Base-by-base conservation (phyloP, 2,329 filamentous ascomycete genomes). In the Colletotrichum noveboracense region DNA sequence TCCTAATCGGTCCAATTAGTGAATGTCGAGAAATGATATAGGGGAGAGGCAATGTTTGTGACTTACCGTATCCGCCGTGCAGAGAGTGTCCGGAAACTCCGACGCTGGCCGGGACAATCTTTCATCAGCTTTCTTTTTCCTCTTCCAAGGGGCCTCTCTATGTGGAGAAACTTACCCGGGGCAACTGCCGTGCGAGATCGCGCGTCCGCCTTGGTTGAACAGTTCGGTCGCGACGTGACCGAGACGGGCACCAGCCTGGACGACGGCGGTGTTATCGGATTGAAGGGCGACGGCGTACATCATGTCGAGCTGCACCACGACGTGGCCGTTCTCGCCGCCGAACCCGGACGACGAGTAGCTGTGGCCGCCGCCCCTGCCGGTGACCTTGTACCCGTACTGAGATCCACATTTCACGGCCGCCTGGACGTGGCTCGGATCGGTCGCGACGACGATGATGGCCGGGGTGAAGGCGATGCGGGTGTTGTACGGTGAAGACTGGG, bases 151-250 rank as follows among this genome's bases (percentile, higher is more conserved):
- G 12, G 16, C 12, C 12, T 38, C 5, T 38, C 7, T 4, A 7
- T 9, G 3, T 14, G 24, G 6, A 38, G 26, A 14, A 64, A 75
- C 85, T 82, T 78, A 88, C 88, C 85, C 87, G 5, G 89, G 88
- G 76, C 89, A 90, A 2, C 88, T 89, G n/a, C 89, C 89, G 65
- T 90, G 88, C 30, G 86, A 83, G 6, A 91, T 81, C 3, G 86
- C 88, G 16, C 80, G 86, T 78, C 75, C 78, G 0, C 83, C 84
- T 66, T 87, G 83, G 18, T 80, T 79, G 65, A 83, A 85, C 6
- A 89, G 79, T 75, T 86, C 83, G 6, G 75, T 80, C 0, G 86
- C 86, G 8, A 89, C 83, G 66, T 88, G 86, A 0, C 89, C 90
- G 3, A 91, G 82, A 12, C 89, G 83, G 1, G 89, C 86, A 21